These are phyloP conservation scores for Solanum chacoense DNA, from an alignment of 305 asterid genomes.

Conservation along the genomic window DNA sequence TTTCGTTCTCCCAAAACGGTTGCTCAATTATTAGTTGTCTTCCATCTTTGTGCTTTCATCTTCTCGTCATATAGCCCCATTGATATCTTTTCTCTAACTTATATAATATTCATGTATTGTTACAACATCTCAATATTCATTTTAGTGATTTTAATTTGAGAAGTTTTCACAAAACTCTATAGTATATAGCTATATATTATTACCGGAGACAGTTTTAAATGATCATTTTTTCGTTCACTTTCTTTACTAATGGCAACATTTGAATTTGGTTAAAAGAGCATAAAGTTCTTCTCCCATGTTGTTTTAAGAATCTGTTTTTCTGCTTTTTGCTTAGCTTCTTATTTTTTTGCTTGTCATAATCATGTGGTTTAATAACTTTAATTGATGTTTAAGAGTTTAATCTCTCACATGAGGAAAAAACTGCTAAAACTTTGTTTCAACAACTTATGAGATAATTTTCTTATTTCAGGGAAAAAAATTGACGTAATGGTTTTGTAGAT, in stretches of 20 bases:
- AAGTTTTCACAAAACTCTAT: no score
- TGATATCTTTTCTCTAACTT: background rate
- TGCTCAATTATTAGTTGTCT: background rate
- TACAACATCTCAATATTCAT: background rate
- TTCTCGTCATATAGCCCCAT: background rate
- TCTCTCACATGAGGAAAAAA: background rate
- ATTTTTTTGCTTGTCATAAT: background rate
- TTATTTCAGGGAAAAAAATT: background rate
- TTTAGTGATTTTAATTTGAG: background rate
- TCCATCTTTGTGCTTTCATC: background rate
- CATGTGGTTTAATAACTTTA: background rate
- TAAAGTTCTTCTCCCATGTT: background rate
- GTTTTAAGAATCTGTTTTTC: background rate
- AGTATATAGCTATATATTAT: no score
- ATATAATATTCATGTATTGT: background rate
- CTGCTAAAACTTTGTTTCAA: background rate
- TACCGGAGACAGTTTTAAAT: no score
- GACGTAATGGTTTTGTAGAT: background rate
- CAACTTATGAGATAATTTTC: background rate
- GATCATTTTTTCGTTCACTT: background rate
- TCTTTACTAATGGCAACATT: background rate
- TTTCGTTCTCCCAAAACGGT: background rate
- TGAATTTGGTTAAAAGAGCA: no score
- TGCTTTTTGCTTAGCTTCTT: background rate
- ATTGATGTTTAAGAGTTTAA: background rate